Conservation (phyloP, 1,284 basidiomycete genomes). For the Leccinum angustisporum region DNA sequence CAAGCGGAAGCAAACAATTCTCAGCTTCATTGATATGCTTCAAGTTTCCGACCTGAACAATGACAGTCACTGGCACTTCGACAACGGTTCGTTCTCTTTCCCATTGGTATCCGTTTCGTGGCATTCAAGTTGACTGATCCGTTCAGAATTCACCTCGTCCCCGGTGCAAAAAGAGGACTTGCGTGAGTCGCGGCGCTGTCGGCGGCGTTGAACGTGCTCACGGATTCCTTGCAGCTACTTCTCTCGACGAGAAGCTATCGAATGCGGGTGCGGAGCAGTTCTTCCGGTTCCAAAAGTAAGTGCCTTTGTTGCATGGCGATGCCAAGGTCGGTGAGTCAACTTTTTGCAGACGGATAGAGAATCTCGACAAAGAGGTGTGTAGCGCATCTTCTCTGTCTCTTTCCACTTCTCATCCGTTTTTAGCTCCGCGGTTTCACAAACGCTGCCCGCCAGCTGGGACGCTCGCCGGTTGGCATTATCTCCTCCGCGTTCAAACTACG, state of each 20-base stretch:
- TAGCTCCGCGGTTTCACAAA: conserved; percentile 37
- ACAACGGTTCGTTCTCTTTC: conserved; percentile 38
- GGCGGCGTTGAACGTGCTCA: conserved; percentile 9
- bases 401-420: conserved; percentile 14
- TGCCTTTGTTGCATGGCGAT: conserved; percentile 1
- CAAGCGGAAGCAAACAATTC: conserved; percentile 59
- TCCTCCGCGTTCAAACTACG: conserved; percentile 37
- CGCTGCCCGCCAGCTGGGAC: conserved; percentile 36
- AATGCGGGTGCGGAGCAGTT: conserved; percentile 36
- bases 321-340: conserved; percentile 1
- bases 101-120: background rate
- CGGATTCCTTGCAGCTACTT: conserved; percentile 23
- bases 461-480: conserved; percentile 35
- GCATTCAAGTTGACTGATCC: conserved; percentile 5
- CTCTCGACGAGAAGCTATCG: conserved; percentile 36
- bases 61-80: conserved; percentile 48
- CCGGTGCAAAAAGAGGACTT: conserved; percentile 62
- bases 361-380: conserved; percentile 36
- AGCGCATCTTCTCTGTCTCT: background rate
- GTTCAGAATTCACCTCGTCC: conserved; percentile 36
- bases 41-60: conserved; percentile 51
- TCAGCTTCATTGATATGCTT: conserved; percentile 61
- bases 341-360: conserved; percentile 31
- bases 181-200: conserved; percentile 35
- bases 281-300: conserved; percentile 35